phyloP scores from a whole-genome alignment of 2,329 filamentous ascomycete genomes.

The Chalaropsis ovoidea region DNA sequence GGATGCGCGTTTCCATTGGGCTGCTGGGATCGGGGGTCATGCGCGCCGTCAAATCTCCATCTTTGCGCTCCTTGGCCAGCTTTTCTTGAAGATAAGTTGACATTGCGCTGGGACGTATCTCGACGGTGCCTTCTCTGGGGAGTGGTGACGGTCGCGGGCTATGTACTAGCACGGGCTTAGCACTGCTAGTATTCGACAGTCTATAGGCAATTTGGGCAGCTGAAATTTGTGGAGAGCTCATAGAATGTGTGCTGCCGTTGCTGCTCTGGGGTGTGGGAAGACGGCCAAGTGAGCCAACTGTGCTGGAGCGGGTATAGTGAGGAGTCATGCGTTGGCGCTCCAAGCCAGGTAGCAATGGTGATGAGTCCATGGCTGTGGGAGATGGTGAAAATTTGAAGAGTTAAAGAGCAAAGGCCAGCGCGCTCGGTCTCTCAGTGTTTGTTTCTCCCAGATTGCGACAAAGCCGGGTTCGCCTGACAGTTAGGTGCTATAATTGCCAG shows the following conservation, averaged over 20 bases:
- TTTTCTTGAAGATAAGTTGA: slow-evolving; percentile 48
- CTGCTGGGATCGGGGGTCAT: slow-evolving; percentile 21
- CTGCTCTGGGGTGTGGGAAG: slow-evolving; percentile 35
- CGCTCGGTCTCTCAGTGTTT: slow-evolving; percentile 2
- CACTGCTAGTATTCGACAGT: slow-evolving; percentile 35
- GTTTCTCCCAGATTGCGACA: background rate
- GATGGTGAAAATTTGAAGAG: background rate
- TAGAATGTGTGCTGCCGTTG: slow-evolving; percentile 36
- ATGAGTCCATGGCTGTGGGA: slow-evolving; percentile 27
- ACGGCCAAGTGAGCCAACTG: slow-evolving; percentile 22
- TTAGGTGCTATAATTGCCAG: background rate
- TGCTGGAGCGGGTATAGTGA: slow-evolving; percentile 31
- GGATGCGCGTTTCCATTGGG: slow-evolving; percentile 19
- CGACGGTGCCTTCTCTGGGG: slow-evolving; percentile 36
- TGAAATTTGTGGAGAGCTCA: slow-evolving; percentile 33
- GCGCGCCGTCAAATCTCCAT: slow-evolving; percentile 27
- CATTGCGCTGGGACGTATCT: slow-evolving; percentile 36
- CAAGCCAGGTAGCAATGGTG: slow-evolving; percentile 39
- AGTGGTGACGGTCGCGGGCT: slow-evolving; percentile 36
- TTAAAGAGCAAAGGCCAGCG: slow-evolving; percentile 6
- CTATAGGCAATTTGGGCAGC: slow-evolving; percentile 32
- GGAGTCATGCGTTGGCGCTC: slow-evolving; percentile 37
- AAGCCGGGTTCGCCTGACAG: background rate
- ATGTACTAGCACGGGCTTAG: slow-evolving; percentile 32
- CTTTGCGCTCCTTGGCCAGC: slow-evolving; percentile 38